Percentiles rank a stretch among this genome's conserved stretches.
phyloP scores from a whole-genome alignment of 2,329 filamentous ascomycete species.

The Aspergillus hiratsukae region DNA sequence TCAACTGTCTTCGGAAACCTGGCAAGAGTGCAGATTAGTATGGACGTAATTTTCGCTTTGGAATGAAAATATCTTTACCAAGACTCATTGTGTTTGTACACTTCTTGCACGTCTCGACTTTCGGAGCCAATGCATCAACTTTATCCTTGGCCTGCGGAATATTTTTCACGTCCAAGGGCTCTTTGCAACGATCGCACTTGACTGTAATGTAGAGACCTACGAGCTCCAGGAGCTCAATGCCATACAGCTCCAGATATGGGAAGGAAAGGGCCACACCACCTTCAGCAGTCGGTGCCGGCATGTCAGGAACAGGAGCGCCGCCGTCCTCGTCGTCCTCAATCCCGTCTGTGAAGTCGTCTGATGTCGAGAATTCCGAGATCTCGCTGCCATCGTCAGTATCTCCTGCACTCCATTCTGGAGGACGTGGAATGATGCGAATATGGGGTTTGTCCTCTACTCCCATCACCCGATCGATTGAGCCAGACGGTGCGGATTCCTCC shows the following conservation, averaged over 20 bases:
- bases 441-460: constrained; percentile 54
- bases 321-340: constrained; percentile 40
- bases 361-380: constrained; percentile 42
- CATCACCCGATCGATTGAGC: constrained; percentile 5
- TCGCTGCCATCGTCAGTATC: constrained; percentile 34
- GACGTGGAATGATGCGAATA: constrained; percentile 67
- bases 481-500: constrained; percentile 14
- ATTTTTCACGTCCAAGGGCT: constrained; percentile 63
- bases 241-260: constrained; percentile 69
- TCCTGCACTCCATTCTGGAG: constrained; percentile 65
- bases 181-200: constrained; percentile 77
- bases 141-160: constrained; percentile 53
- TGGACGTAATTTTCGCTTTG: neutral
- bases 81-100: constrained; percentile 49
- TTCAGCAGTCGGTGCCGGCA: constrained; percentile 48
- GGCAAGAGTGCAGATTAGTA: neutral
- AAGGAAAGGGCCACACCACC: constrained; percentile 74
- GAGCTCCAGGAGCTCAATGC: constrained; percentile 71
- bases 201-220: constrained; percentile 63
- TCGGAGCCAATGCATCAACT: constrained; percentile 35
- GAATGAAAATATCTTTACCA: constrained; percentile 24
- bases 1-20: constrained; percentile 62
- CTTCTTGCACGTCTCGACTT: constrained; percentile 51
- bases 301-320: constrained; percentile 31
- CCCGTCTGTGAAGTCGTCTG: constrained; percentile 39